These are phyloP conservation scores for Rhodotorula kratochvilovae DNA, from an alignment of 768 basidiomycete species.

Conservation along the genomic window DNA sequence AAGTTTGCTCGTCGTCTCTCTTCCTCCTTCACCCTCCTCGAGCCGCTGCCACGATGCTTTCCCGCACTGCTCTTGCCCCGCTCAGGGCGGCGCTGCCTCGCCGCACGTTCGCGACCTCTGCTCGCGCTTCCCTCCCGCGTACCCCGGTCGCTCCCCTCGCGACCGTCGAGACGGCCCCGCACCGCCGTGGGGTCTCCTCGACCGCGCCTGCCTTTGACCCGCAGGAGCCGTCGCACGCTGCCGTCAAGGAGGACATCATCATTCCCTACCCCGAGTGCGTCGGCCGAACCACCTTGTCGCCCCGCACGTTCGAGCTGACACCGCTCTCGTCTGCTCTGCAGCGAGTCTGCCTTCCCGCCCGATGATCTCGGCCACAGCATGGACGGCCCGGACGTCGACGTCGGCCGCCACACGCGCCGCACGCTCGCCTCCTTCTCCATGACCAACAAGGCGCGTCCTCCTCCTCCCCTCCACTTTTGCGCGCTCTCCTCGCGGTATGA, in stretches of 20 bases:
- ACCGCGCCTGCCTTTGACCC: background rate
- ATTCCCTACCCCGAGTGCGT: constrained; percentile 31
- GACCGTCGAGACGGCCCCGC: background rate
- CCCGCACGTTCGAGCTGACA: background rate
- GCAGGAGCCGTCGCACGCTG: background rate
- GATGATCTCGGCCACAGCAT: constrained; percentile 45
- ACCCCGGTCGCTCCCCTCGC: background rate
- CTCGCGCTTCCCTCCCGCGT: background rate
- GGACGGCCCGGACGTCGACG: constrained; percentile 42
- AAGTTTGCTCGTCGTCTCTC: background rate
- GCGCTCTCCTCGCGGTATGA: background rate
- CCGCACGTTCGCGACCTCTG: background rate
- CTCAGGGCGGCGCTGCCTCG: background rate
- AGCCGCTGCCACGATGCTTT: background rate
- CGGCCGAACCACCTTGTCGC: background rate
- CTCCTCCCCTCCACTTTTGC: background rate
- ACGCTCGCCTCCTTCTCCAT: constrained; percentile 74
- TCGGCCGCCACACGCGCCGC: constrained; percentile 48
- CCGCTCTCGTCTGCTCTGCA: background rate
- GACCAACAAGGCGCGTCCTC: constrained; percentile 53
- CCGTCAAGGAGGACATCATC: background rate
- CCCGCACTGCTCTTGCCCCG: background rate
- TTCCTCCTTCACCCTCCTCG: too few relatives aligned
- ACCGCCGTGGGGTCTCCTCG: background rate
- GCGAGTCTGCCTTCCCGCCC: constrained; percentile 24